phyloP scores from a whole-genome alignment of 441 rosid genomes.

The Pelargonium citronellum region DNA sequence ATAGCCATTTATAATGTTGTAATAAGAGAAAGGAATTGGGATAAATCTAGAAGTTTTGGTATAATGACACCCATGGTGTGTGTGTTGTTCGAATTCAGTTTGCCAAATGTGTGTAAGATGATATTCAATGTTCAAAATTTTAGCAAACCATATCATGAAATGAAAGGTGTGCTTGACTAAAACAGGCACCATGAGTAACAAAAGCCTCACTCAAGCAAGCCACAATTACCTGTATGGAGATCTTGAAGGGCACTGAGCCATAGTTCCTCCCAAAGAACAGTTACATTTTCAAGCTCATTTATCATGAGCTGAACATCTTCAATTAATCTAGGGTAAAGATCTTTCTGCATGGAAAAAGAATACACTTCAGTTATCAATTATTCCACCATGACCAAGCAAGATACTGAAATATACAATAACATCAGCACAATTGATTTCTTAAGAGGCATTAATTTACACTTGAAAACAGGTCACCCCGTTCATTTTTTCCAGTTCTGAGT shows the following conservation, averaged over 20 bases:
- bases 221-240: constrained; percentile 76
- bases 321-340: constrained; percentile 79
- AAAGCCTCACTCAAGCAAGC: constrained; percentile 18
- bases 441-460: neutral
- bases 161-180: constrained; percentile 18
- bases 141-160: constrained; percentile 16
- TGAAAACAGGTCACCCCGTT: neutral
- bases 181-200: constrained; percentile 20
- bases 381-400: constrained; percentile 15
- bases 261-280: constrained; percentile 99
- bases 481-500: neutral
- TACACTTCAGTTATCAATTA: constrained; percentile 24
- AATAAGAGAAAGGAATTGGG: constrained; percentile 2
- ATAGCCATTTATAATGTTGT: constrained; percentile 6
- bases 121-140: constrained; percentile 10
- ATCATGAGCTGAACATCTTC: constrained; percentile 97
- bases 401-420: neutral
- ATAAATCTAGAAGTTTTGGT: neutral
- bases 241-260: constrained; percentile 99
- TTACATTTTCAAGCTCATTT: constrained; percentile 83
- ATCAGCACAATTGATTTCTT: neutral
- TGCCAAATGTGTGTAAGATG: constrained; percentile 5
- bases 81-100: neutral
- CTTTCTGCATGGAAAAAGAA: constrained; percentile 53
- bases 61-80: neutral